Percentiles rank a stretch among this genome's conserved stretches.
Conservation (phyloP, 225 moss, liverwort and hornwort genomes). For the Marchantia polymorpha region DNA sequence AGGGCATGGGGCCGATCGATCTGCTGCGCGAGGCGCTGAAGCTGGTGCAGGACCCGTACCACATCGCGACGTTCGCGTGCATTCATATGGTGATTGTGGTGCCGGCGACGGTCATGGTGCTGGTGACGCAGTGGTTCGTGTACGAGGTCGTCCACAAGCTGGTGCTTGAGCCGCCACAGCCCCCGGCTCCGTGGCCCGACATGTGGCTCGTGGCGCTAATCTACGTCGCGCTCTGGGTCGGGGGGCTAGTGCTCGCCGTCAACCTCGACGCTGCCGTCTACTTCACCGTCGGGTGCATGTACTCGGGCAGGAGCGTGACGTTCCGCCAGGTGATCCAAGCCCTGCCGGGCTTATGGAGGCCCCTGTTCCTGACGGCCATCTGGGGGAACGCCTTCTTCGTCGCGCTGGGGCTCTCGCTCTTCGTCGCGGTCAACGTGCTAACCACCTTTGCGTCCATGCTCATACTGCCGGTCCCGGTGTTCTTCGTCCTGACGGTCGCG, state of each 20-base stretch:
- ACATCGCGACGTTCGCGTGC: slow-evolving; percentile 10
- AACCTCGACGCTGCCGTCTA: slow-evolving; percentile 1
- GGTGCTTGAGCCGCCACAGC: slow-evolving; percentile 9
- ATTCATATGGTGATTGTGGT: slow-evolving; percentile 9
- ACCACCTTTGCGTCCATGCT: not conserved
- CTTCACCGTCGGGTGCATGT: slow-evolving; percentile 13
- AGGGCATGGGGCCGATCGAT: slow-evolving; percentile 2
- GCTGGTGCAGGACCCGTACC: slow-evolving; percentile 8
- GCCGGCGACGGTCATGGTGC: not conserved
- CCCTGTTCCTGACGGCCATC: slow-evolving; percentile 4
- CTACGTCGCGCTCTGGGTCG: slow-evolving; percentile 5
- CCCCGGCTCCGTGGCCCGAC: slow-evolving; percentile 15
- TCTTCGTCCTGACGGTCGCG: not conserved
- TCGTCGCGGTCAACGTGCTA: not conserved
- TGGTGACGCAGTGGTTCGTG: slow-evolving; percentile 11
- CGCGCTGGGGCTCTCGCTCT: not conserved
- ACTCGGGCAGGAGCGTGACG: slow-evolving; percentile 8
- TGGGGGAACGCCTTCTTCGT: slow-evolving; percentile 9
- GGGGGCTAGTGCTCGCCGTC: not conserved
- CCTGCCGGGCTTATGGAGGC: slow-evolving; percentile 7
- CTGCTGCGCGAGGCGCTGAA: slow-evolving; percentile 20
- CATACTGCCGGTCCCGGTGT: not conserved
- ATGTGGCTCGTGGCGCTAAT: slow-evolving; percentile 15
- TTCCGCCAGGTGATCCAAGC: slow-evolving; percentile 18
- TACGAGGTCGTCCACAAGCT: slow-evolving; percentile 15